These are phyloP conservation scores for Tricholoma matsutake DNA, from an alignment of 768 basidiomycete species.

Conservation along the genomic window DNA sequence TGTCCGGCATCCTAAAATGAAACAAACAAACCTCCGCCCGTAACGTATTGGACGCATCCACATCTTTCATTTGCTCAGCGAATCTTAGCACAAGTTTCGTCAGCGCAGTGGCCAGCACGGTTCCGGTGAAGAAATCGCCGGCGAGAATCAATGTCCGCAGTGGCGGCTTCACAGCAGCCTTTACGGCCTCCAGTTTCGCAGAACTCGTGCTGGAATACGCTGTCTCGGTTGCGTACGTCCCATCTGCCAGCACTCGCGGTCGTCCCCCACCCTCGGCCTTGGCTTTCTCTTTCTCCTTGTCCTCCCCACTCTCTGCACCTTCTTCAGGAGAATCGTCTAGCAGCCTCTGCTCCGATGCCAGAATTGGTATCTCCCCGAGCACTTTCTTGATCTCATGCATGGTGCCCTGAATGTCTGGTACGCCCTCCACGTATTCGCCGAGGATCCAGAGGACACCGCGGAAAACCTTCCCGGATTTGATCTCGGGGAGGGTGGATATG, in stretches of 20 bases:
- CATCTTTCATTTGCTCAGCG: slow-evolving; percentile 47
- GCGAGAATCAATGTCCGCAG: slow-evolving; percentile 84
- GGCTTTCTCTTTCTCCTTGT: slow-evolving; percentile 46
- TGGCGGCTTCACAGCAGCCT: slow-evolving; percentile 87
- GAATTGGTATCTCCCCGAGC: slow-evolving; percentile 95
- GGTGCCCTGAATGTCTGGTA: slow-evolving; percentile 63
- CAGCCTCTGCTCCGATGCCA: slow-evolving; percentile 83
- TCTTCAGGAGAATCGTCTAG: slow-evolving; percentile 68
- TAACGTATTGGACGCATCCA: slow-evolving; percentile 56
- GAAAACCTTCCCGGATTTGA: slow-evolving; percentile 97
- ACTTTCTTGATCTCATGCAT: slow-evolving; percentile 81
- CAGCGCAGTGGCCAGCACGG: slow-evolving; percentile 84
- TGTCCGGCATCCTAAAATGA: not conserved
- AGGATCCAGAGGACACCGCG: slow-evolving; percentile 96
- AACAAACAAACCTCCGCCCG: slow-evolving; percentile 71
- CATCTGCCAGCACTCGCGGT: slow-evolving; percentile 88
- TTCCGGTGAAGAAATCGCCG: slow-evolving; percentile 96
- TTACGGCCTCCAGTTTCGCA: slow-evolving; percentile 75
- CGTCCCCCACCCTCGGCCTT: slow-evolving; percentile 46
- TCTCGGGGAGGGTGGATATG: slow-evolving; percentile 72
- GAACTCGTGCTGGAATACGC: slow-evolving; percentile 68
- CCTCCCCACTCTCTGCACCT: slow-evolving; percentile 44
- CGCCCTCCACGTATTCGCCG: slow-evolving; percentile 85
- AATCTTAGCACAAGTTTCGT: slow-evolving; percentile 90
- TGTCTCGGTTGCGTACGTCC: slow-evolving; percentile 97